Base-by-base conservation (phyloP, 352 stramenopile species). In the Globisporangium perplexum region DNA sequence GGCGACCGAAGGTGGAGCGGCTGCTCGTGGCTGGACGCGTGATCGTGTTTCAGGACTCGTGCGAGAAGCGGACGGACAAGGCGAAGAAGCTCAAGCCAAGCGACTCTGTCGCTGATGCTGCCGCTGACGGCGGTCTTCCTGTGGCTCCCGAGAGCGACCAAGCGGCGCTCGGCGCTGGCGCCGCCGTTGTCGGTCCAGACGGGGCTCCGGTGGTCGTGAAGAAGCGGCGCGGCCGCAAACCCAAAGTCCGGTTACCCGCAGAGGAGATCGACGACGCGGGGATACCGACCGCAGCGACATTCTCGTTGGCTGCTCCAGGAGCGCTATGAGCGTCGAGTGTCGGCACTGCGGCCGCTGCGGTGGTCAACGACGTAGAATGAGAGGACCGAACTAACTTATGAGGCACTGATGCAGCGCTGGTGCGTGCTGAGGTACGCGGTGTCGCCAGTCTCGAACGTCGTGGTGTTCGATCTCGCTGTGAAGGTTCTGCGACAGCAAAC, bases 51-150 rank as follows among this genome's bases (percentile, higher is more conserved):
- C 63, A 56, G 0, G 77, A 88, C 53, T 77, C 74, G 22, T 88
- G 77, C 45, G 77, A 88, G 47, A 83, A 78, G 47, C 74, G 66
- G 15, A 44, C 33, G 2, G 77, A 86, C 47, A 86, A 86, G 53
- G 52, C 83, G 18, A 69, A 77, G 31, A 88, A 88, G 39, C 69
- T 64, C 42, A 58, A 67, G 30, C 58, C 33, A 24, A 8, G 23
- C 33, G 31, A 43, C n/a, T 14, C 33, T 33, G 26, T 15, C 18
- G 20, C 42, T 46, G 20, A 15, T 28, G 7, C 11, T 28, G 22
- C 35, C 17, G 22, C 8, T 26, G 12, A 8, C 17, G 4, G 3
- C 15, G 44, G 7, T 4, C 28, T 30, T 24, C 17, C 22, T 20
- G 7, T 20, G n/a, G 20, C 22, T 5, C 2, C 8, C 11, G 18